phyloP scores from a whole-genome alignment of 345 rosid species.

The Laguncularia racemosa region DNA sequence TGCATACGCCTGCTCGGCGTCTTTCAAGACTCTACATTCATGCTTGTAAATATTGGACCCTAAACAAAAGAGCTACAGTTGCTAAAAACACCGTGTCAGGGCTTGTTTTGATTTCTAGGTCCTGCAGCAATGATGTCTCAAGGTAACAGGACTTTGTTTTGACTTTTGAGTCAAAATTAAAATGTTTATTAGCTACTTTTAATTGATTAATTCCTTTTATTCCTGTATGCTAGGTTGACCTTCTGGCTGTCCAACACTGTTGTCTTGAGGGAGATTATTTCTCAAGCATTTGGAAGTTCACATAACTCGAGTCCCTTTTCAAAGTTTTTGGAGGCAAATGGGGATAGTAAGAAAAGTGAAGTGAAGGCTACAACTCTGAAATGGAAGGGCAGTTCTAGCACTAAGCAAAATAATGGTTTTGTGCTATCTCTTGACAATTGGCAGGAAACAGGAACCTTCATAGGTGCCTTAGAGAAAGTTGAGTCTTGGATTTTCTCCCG shows the following conservation, averaged over 20 bases:
- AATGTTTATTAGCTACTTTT: constrained; percentile 1
- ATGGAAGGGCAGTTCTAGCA: constrained; percentile 35
- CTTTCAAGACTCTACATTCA: constrained; percentile 86
- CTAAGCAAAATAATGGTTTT: constrained; percentile 33
- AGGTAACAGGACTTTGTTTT: constrained; percentile 32
- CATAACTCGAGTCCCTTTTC: constrained; percentile 27
- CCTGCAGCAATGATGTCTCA: constrained; percentile 89
- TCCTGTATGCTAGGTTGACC: constrained; percentile 51
- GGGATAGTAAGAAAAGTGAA: constrained; percentile 35
- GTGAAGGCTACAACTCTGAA: constrained; percentile 24
- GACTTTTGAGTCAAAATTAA: background rate
- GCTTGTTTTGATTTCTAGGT: constrained; percentile 70
- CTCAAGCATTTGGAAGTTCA: constrained; percentile 68
- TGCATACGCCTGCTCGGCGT: constrained; percentile 91
- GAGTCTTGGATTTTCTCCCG: constrained; percentile 94
- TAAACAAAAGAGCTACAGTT: constrained; percentile 55
- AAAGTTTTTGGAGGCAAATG: constrained; percentile 38
- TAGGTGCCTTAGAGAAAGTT: constrained; percentile 62
- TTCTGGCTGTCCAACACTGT: constrained; percentile 91
- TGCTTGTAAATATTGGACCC: constrained; percentile 78
- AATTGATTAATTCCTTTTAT: constrained; percentile 4
- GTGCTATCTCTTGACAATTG: constrained; percentile 57
- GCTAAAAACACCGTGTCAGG: constrained; percentile 85
- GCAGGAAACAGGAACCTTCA: constrained; percentile 89
- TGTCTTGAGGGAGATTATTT: constrained; percentile 70